Conservation (phyloP, 495 filamentous ascomycete species). For the Bacidia rubella region DNA sequence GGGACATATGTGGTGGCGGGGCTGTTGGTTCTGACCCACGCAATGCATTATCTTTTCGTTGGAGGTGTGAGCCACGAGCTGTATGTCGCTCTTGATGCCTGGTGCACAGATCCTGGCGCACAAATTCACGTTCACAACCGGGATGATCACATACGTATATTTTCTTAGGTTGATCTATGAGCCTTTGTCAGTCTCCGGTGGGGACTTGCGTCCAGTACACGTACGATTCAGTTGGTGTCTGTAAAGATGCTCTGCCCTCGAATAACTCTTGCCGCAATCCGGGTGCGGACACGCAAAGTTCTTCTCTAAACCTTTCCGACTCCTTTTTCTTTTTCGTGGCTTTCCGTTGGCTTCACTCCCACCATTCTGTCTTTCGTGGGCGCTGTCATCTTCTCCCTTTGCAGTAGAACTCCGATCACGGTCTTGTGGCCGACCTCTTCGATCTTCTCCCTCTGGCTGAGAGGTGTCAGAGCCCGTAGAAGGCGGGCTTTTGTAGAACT, state of each 20-base stretch:
- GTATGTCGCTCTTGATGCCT: slow-evolving; percentile 91
- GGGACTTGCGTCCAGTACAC: slow-evolving; percentile 11
- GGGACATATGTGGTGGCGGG: not conserved
- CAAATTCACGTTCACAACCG: slow-evolving; percentile 80
- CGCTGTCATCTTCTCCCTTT: slow-evolving; percentile 22
- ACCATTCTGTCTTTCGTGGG: slow-evolving; percentile 22
- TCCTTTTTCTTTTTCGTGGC: slow-evolving; percentile 60
- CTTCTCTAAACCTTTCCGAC: slow-evolving; percentile 78
- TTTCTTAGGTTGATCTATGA: slow-evolving; percentile 67
- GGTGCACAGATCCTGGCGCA: slow-evolving; percentile 85
- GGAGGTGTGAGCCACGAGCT: slow-evolving; percentile 86
- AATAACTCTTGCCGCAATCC: slow-evolving; percentile 91
- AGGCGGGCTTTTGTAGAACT: slow-evolving; percentile 18
- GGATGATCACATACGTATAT: slow-evolving; percentile 93
- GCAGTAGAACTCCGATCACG: slow-evolving; percentile 16
- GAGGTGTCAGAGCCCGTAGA: slow-evolving; percentile 17
- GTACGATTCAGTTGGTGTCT: slow-evolving; percentile 92
- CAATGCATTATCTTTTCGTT: slow-evolving; percentile 60
- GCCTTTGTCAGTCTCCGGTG: not conserved
- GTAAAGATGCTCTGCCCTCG: slow-evolving; percentile 91
- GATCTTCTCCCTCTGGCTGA: slow-evolving; percentile 15
- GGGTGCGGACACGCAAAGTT: slow-evolving; percentile 87
- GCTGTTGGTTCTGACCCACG: not conserved
- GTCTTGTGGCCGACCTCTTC: slow-evolving; percentile 16
- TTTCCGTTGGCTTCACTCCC: slow-evolving; percentile 23